A percentile compares a stretch with the other conserved stretches of the same genome.
These are phyloP conservation scores for Camptophora hylomeconis DNA, from an alignment of 2,329 filamentous ascomycete species.

Conservation along the genomic window DNA sequence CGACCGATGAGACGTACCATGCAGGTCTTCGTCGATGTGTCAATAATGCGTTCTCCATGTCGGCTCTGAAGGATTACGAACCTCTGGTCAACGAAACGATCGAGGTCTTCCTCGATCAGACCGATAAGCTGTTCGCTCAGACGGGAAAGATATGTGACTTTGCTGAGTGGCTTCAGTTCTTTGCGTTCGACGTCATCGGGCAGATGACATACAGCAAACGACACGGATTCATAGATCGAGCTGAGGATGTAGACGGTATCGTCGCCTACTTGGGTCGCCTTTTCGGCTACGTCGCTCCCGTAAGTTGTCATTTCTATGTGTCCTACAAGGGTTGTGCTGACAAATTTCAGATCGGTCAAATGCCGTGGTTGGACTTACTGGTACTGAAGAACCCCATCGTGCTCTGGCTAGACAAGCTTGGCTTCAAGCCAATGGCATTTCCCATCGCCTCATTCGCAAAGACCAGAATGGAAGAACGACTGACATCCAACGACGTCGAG, in stretches of 20 bases:
- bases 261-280: constrained; percentile 23
- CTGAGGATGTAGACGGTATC: constrained; percentile 24
- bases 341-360: constrained; percentile 11
- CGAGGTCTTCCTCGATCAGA: constrained; percentile 54
- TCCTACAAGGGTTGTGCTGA: constrained; percentile 46
- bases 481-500: constrained; percentile 21
- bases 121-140: constrained; percentile 39
- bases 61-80: constrained; percentile 31
- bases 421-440: constrained; percentile 55
- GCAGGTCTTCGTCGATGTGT: constrained; percentile 62
- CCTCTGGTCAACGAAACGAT: constrained; percentile 67
- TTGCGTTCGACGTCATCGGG: constrained; percentile 25
- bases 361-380: constrained; percentile 12
- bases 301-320: constrained; percentile 42
- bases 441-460: constrained; percentile 61
- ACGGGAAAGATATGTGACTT: constrained; percentile 21
- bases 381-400: constrained; percentile 14
- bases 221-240: constrained; percentile 23
- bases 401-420: constrained; percentile 53
- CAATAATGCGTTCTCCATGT: constrained; percentile 50
- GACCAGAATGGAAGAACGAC: constrained; percentile 52
- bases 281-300: constrained; percentile 57
- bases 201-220: constrained; percentile 25
- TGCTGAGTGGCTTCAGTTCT: constrained; percentile 28
- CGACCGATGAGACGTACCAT: constrained; percentile 60